phyloP scores from a whole-genome alignment of 2,329 filamentous ascomycete genomes.

The Escovopsis weberi region DNA sequence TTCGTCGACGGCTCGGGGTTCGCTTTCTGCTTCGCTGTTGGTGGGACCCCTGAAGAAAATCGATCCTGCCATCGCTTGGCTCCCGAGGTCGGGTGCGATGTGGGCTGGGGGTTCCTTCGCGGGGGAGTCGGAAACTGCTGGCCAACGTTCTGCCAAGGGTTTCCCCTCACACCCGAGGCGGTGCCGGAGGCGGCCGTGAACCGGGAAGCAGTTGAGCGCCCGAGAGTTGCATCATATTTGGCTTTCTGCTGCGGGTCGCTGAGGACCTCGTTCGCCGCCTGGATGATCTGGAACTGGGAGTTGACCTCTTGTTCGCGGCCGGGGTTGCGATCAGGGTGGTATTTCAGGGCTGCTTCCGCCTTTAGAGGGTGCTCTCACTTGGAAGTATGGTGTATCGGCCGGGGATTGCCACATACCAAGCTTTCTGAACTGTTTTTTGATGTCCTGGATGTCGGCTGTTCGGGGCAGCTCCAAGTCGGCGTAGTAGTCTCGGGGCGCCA shows the following conservation, averaged over 20 bases:
- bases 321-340: constrained; percentile 79
- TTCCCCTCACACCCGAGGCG: constrained; percentile 42
- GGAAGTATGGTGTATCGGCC: constrained; percentile 7
- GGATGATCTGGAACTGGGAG: constrained; percentile 72
- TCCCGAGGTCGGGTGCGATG: constrained; percentile 20
- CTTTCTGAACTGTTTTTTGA: constrained; percentile 78
- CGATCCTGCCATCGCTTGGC: constrained; percentile 30
- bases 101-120: constrained; percentile 18
- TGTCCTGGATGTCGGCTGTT: constrained; percentile 55
- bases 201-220: constrained; percentile 16
- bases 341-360: constrained; percentile 51
- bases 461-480: constrained; percentile 61
- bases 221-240: constrained; percentile 37
- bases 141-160: constrained; percentile 38
- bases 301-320: constrained; percentile 69
- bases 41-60: constrained; percentile 26
- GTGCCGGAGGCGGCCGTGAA: constrained; percentile 36
- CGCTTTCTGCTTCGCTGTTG: constrained; percentile 26
- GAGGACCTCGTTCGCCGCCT: constrained; percentile 68
- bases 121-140: constrained; percentile 38
- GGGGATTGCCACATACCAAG: constrained; percentile 40
- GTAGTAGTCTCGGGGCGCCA: constrained; percentile 58
- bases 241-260: constrained; percentile 34
- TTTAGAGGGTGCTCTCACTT: constrained; percentile 6
- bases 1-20: constrained; percentile 21